These are phyloP conservation scores for Pseudognaphalium luteoalbum DNA, from an alignment of 129 eudicot species.

Conservation along the genomic window DNA sequence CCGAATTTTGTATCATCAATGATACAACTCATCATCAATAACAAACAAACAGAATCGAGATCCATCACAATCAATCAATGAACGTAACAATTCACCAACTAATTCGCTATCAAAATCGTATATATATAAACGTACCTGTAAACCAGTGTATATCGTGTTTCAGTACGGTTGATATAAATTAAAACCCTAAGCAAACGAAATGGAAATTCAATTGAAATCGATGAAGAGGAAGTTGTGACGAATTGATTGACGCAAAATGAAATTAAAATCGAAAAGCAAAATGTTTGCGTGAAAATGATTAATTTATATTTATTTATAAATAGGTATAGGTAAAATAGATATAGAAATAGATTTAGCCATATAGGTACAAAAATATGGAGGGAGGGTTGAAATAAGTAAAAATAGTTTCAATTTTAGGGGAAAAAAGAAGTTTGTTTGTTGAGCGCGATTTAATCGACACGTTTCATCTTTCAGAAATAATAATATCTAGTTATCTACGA, in stretches of 20 bases:
- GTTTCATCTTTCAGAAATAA: not conserved
- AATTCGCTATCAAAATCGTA: conserved; percentile 11
- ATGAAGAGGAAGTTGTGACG: conserved; percentile 10
- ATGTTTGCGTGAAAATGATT: conserved; percentile 12
- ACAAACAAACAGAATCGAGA: conserved; percentile 32
- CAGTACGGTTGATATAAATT: conserved; percentile 8
- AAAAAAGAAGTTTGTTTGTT: conserved; percentile 8
- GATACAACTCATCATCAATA: conserved; percentile 26
- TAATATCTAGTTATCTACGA: conserved; percentile 21
- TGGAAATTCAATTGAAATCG: conserved; percentile 3
- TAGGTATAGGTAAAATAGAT: not conserved
- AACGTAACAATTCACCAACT: conserved; percentile 16
- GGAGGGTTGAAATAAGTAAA: conserved; percentile 32
- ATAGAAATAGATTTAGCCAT: no score
- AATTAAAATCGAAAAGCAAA: conserved; percentile 16
- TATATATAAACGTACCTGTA: conserved; percentile 34
- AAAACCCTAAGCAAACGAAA: conserved; percentile 26
- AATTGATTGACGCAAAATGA: not conserved
- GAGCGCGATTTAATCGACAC: conserved; percentile 20
- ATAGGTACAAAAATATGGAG: not conserved
- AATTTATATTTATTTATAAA: not conserved
- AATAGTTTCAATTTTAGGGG: conserved; percentile 8
- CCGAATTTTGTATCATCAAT: conserved; percentile 18
- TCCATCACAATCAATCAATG: conserved; percentile 27
- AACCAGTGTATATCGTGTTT: conserved; percentile 22